Conservation (phyloP, 768 basidiomycete genomes). For the Tulasnella sp. region DNA sequence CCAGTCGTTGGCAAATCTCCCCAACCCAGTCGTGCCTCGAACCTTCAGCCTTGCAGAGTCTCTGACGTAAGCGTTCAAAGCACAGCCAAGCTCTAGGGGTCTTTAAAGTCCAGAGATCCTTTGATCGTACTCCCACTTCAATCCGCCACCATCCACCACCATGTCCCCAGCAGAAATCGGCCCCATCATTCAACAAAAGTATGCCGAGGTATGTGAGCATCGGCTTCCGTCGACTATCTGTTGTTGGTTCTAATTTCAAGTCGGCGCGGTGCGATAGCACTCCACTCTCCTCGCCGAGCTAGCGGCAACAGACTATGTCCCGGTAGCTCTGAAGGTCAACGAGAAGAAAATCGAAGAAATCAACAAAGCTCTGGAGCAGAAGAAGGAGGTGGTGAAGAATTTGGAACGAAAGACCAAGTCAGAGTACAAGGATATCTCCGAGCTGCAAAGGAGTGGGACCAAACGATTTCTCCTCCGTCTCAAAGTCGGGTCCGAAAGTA, state of each 20-base stretch:
- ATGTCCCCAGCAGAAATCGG: constrained; percentile 7
- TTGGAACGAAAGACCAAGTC: constrained; percentile 19
- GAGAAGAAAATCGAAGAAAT: constrained; percentile 14
- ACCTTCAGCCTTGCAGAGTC: not conserved
- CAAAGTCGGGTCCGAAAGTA: constrained; percentile 10
- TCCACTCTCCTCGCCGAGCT: constrained; percentile 9
- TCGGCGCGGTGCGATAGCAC: not conserved
- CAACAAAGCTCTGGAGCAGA: constrained; percentile 17
- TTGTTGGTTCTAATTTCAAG: not conserved
- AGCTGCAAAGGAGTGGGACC: constrained; percentile 15
- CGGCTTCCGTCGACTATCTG: not conserved
- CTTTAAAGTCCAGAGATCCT: not conserved
- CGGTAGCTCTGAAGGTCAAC: constrained; percentile 16
- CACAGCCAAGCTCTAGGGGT: not conserved
- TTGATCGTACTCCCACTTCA: not conserved
- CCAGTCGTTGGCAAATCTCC: not conserved
- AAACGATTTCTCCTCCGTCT: constrained; percentile 19
- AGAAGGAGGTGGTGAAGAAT: constrained; percentile 2
- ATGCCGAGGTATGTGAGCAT: constrained; percentile 18
- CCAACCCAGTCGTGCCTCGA: not conserved
- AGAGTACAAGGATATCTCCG: constrained; percentile 19
- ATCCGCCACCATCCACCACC: not conserved
- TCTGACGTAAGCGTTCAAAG: not conserved
- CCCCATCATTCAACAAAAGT: constrained; percentile 18
- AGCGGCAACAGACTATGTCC: constrained; percentile 10